Evolutionary conservation across 192 early-diverging fungal species (phyloP).

Genomic region (Coemansia sp.): DNA sequence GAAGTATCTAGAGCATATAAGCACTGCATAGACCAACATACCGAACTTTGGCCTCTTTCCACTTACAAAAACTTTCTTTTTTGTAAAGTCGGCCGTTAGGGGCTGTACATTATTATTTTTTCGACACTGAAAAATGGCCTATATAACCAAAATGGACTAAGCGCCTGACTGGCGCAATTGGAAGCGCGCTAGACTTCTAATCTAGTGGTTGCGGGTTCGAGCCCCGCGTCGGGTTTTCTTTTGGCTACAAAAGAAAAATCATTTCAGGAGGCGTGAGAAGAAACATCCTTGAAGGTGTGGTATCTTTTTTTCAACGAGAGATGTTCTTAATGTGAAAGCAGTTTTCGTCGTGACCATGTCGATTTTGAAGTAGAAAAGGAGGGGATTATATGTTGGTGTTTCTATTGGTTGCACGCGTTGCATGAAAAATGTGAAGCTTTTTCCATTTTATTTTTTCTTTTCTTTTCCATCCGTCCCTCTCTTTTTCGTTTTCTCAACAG

Average conservation of each 20-base stretch:
- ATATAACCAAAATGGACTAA: neutral
- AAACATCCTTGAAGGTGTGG: too few relatives aligned
- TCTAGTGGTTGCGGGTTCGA: constrained; percentile 26
- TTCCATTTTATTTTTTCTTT: too few relatives aligned
- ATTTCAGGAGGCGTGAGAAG: too few relatives aligned
- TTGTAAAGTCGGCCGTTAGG: neutral
- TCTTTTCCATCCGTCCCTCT: neutral
- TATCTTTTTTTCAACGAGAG: too few relatives aligned
- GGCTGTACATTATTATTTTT: neutral
- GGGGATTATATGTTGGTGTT: neutral
- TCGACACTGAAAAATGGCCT: neutral
- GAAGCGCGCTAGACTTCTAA: constrained; percentile 31
- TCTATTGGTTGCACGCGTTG: neutral
- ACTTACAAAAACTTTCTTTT: neutral
- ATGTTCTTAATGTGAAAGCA: too few relatives aligned
- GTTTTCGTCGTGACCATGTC: too few relatives aligned
- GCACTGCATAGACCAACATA: neutral
- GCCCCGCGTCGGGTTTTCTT: constrained; percentile 3
- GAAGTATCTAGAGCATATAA: too few relatives aligned
- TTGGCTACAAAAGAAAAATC: too few relatives aligned
- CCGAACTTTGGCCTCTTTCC: neutral
- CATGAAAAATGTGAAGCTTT: too few relatives aligned
- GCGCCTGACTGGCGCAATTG: constrained; percentile 26
- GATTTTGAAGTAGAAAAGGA: too few relatives aligned
- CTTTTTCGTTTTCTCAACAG: neutral